phyloP scores from a whole-genome alignment of 768 basidiomycete genomes.

The Tephrocybe sp. region DNA sequence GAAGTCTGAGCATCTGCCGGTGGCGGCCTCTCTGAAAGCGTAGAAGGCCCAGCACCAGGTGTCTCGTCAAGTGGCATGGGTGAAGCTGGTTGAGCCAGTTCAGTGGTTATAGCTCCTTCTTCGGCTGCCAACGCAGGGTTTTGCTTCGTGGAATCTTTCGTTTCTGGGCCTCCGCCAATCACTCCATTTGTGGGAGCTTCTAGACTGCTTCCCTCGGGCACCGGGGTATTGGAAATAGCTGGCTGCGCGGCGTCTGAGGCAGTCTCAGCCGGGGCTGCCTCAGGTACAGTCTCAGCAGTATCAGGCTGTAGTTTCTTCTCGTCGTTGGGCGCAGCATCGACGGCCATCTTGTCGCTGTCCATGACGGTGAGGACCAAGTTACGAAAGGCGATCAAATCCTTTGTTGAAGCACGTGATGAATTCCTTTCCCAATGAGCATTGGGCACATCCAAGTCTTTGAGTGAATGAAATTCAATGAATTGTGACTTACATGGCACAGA shows the following conservation, averaged over 20 bases:
- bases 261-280: not conserved
- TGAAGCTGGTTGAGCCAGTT: constrained; percentile 9
- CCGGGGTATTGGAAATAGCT: not conserved
- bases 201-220: constrained; percentile 7
- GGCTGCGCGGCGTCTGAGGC: not conserved
- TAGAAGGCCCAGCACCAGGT: constrained; percentile 10
- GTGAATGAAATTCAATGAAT: no score
- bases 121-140: constrained; percentile 8
- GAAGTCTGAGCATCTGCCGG: constrained; percentile 29
- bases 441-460: no score
- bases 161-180: constrained; percentile 10
- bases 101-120: constrained; percentile 9
- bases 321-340: constrained; percentile 10
- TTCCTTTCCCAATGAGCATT: no score
- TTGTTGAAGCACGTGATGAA: constrained; percentile 6
- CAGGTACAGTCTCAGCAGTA: not conserved
- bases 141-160: constrained; percentile 11
- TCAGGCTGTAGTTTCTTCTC: not conserved
- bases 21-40: not conserved
- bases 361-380: constrained; percentile 13
- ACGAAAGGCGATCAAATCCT: constrained; percentile 6
- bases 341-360: constrained; percentile 20
- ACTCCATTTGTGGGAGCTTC: constrained; percentile 10
- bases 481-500: no score
- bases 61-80: constrained; percentile 17